Percentiles rank a stretch among this genome's conserved stretches.
Conservation (phyloP, 2,329 filamentous ascomycete species). For the Beauveria rudraprayagi region DNA sequence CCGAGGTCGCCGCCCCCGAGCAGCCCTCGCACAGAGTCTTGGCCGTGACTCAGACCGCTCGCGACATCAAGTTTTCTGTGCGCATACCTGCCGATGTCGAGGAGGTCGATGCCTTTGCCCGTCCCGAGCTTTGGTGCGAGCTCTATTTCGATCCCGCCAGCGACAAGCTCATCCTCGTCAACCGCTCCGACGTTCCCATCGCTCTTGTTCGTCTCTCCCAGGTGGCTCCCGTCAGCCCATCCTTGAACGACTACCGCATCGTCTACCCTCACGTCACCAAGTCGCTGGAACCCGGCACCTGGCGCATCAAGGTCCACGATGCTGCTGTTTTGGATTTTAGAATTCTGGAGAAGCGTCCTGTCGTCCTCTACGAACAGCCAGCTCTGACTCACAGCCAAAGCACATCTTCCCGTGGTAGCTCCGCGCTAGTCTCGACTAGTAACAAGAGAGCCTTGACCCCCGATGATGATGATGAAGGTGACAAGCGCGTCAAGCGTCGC, state of each 20-base stretch:
- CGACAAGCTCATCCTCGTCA: conserved; percentile 49
- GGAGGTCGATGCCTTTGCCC: conserved; percentile 33
- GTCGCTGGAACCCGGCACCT: conserved; percentile 45
- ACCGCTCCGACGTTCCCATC: conserved; percentile 47
- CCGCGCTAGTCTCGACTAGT: conserved; percentile 34
- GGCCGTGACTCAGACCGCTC: conserved; percentile 51
- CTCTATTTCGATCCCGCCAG: conserved; percentile 52
- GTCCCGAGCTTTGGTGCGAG: conserved; percentile 50
- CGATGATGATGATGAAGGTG: conserved; percentile 32
- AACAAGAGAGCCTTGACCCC: conserved; percentile 42
- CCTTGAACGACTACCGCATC: conserved; percentile 34
- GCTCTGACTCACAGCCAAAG: conserved; percentile 23
- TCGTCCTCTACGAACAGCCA: conserved; percentile 29
- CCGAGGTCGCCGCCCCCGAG: conserved; percentile 44
- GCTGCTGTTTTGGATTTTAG: conserved; percentile 49
- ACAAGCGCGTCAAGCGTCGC: conserved; percentile 36
- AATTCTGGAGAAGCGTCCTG: conserved; percentile 46
- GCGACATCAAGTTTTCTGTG: conserved; percentile 53
- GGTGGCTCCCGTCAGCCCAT: conserved; percentile 28
- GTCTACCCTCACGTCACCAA: conserved; percentile 38
- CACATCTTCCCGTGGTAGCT: conserved; percentile 22
- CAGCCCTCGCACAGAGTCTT: conserved; percentile 48
- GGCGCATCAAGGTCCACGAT: conserved; percentile 44
- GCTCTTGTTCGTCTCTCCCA: conserved; percentile 38
- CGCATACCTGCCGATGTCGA: conserved; percentile 47